phyloP scores from a whole-genome alignment of 202 grass and related monocot genomes.

The Zoysia matrella region DNA sequence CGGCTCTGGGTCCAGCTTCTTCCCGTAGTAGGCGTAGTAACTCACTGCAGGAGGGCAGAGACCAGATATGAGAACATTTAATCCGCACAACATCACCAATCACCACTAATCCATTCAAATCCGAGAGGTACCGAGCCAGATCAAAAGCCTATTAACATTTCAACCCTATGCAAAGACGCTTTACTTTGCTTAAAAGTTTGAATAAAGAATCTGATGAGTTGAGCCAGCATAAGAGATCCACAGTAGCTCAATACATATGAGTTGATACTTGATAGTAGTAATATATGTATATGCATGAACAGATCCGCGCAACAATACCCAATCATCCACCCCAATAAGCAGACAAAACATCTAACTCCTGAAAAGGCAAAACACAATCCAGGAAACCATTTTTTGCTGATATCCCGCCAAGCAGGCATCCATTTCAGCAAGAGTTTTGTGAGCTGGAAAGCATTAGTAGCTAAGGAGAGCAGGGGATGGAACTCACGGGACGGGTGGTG shows the following conservation, averaged over 20 bases:
- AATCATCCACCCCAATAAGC: constrained; percentile 32
- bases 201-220: too few species aligned
- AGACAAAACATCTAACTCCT: not conserved
- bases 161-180: constrained; percentile 35
- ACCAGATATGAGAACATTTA: constrained; percentile 35
- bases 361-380: not conserved
- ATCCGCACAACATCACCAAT: not conserved
- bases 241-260: not conserved
- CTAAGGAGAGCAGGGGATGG: not conserved
- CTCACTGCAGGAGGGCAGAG: constrained; percentile 59
- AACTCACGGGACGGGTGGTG: constrained; percentile 65
- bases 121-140: constrained; percentile 14
- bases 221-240: constrained; percentile 35
- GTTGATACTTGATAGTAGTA: not conserved
- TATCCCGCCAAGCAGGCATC: constrained; percentile 24
- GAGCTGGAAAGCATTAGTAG: too few species aligned
- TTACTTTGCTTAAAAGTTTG: constrained; percentile 33
- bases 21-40: constrained; percentile 94
- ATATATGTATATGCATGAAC: not conserved
- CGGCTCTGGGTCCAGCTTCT: constrained; percentile 95
- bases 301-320: not conserved
- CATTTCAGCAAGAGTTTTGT: constrained; percentile 15
- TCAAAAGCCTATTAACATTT: constrained; percentile 43
- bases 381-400: not conserved
- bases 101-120: constrained; percentile 11